A percentile compares a stretch with the other conserved stretches of the same genome.
Evolutionary conservation across 768 basidiomycete species (phyloP).

Genomic region (Mycena rosella): DNA sequence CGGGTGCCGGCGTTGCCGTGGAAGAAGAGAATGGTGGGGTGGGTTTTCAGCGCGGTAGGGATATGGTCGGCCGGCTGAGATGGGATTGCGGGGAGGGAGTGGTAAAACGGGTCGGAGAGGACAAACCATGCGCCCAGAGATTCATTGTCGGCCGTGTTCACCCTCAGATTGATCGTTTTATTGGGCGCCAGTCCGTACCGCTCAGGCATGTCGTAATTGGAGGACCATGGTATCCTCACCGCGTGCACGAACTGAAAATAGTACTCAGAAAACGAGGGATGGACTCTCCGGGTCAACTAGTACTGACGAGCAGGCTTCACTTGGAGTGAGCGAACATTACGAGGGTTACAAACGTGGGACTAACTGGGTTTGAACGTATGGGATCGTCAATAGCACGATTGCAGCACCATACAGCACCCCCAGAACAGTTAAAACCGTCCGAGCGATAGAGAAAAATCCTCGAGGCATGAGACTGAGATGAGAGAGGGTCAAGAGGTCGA

Average conservation of each 20-base stretch:
- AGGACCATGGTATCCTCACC: slow-evolving; percentile 70
- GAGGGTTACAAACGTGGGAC: slow-evolving; percentile 44
- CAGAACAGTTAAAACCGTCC: slow-evolving; percentile 54
- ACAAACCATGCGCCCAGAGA: background rate
- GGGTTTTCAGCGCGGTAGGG: background rate
- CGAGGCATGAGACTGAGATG: background rate
- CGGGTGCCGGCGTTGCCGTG: background rate
- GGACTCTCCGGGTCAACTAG: background rate
- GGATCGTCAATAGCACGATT: slow-evolving; percentile 68
- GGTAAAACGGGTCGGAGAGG: background rate
- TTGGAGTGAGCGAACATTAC: slow-evolving; percentile 3
- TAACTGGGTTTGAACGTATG: slow-evolving; percentile 79
- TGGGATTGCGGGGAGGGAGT: slow-evolving; percentile 26
- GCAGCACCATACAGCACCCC: slow-evolving; percentile 67
- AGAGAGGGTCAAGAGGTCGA: background rate
- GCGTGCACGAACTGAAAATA: slow-evolving; percentile 61
- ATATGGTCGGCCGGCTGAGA: slow-evolving; percentile 36
- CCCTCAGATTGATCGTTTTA: background rate
- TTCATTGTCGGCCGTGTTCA: background rate
- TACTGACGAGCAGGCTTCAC: slow-evolving; percentile 28
- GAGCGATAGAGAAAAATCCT: slow-evolving; percentile 32
- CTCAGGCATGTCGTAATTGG: slow-evolving; percentile 78
- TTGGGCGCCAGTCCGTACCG: slow-evolving; percentile 86
- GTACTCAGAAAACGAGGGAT: background rate
- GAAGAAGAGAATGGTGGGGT: background rate